These are phyloP conservation scores for Malassezia yamatoensis DNA, from an alignment of 1,284 basidiomycete species.

Conservation along the genomic window DNA sequence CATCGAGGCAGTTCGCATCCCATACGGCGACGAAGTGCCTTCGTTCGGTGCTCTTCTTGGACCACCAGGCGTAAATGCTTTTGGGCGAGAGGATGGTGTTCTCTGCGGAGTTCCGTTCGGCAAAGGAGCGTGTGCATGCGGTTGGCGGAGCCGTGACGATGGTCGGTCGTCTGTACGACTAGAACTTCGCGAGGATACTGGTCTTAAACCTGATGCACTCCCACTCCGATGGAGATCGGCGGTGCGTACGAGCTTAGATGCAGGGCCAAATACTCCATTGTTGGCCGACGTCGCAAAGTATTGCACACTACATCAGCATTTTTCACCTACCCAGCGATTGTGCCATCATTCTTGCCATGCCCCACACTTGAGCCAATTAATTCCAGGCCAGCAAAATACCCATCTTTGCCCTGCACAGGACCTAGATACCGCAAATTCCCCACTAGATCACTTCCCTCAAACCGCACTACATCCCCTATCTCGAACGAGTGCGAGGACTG, in stretches of 20 bases:
- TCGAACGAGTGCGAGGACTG: slow-evolving; percentile 20
- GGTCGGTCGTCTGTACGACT: slow-evolving; percentile 22
- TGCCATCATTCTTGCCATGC: slow-evolving; percentile 92
- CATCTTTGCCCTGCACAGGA: slow-evolving; percentile 30
- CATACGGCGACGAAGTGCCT: neutral
- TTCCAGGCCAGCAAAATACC: slow-evolving; percentile 42
- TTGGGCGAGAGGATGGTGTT: slow-evolving; percentile 1
- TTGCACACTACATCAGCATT: slow-evolving; percentile 53
- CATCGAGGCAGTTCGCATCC: neutral
- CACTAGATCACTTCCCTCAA: slow-evolving; percentile 29
- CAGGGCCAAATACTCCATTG: slow-evolving; percentile 81
- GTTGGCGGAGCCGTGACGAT: slow-evolving; percentile 10
- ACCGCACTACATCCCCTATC: slow-evolving; percentile 33
- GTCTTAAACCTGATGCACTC: slow-evolving; percentile 10
- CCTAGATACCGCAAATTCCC: slow-evolving; percentile 43
- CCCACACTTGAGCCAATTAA: slow-evolving; percentile 51
- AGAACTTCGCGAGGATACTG: slow-evolving; percentile 36
- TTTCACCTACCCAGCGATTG: slow-evolving; percentile 66
- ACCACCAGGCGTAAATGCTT: neutral
- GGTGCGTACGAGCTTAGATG: slow-evolving; percentile 57
- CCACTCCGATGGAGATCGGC: no score
- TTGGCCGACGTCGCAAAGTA: slow-evolving; percentile 78
- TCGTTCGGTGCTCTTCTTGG: neutral
- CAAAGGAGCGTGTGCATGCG: slow-evolving; percentile 1
- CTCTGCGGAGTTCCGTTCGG: slow-evolving; percentile 4